Conservation (phyloP, 371 early-diverging fungal genomes). For the Modicella reniformis region DNA sequence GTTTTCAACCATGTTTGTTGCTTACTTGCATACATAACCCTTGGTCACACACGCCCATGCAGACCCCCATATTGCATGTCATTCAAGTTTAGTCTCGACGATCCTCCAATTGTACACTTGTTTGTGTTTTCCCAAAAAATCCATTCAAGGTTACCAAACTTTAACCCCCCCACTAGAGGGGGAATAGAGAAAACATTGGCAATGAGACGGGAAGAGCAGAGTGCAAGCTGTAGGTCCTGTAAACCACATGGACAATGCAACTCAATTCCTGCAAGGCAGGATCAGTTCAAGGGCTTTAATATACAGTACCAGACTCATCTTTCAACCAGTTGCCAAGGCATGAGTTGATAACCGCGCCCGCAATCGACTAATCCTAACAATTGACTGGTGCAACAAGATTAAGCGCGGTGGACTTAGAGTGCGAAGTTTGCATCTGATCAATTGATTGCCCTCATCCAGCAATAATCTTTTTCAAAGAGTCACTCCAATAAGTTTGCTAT, state of each 20-base stretch:
- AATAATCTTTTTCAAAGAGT: too few species aligned
- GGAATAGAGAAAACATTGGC: background rate
- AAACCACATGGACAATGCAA: background rate
- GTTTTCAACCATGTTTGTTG: background rate
- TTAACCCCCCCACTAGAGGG: background rate
- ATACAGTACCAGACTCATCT: too few species aligned
- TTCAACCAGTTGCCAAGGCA: too few species aligned
- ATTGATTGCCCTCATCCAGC: too few species aligned
- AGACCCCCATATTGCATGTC: background rate
- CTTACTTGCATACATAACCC: background rate
- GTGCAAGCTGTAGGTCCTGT: background rate
- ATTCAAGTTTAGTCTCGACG: background rate
- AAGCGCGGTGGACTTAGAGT: too few species aligned
- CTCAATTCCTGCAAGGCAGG: background rate
- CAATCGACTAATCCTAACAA: too few species aligned
- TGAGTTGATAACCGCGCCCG: too few species aligned
- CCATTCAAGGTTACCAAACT: background rate
- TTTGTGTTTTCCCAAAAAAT: background rate
- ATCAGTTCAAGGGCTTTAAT: too few species aligned
- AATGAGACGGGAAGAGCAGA: background rate
- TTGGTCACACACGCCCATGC: background rate
- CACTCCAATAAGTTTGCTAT: too few species aligned
- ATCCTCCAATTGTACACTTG: background rate
- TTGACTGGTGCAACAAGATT: too few species aligned
- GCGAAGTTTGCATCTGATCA: too few species aligned